Evolutionary conservation across 345 rosid genomes (phyloP), one percentile per base, ranked within the genome.

Genomic region (Bretschneidera sinensis): DNA sequence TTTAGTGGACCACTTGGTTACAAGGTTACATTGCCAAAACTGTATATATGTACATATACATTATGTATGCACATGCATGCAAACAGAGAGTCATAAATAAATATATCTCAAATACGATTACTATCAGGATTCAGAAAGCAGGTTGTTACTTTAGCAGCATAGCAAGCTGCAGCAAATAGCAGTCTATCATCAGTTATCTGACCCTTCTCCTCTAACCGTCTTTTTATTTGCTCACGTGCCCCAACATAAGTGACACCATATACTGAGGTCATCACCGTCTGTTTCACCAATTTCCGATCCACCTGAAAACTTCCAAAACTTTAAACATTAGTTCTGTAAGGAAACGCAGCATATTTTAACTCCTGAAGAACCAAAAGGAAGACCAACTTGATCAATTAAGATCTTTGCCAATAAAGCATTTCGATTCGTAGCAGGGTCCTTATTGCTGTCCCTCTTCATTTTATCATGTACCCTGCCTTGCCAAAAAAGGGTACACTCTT

Each of bases 201-300:
- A 60, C 95, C 97, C 71, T 86, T 86, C 81, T 90, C 97, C 84
- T 85, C 84, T 70, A 94, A 81, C 76, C 97, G 84, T 79, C 81
- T 79, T 79, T 86, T 88, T 76, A 90, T 94, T 69, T 94, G 99
- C 62, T 94, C 97, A 55, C 99, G 96, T 35, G 99, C 99, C 31
- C 99, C 99, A 49, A 86, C 83, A 79, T 76, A 94, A 51, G 99
- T 94, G 57, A 94, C 99, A 66, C 97, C 99, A 86, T 94, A 94
- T 43, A 94, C 99, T 66, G 99, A 94, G 59, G 99, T 94, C 99
- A 94, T 94, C 70, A 94, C 99, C 0, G 99, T 94, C 70, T 94
- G 99, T 66, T 90, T 90, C 50, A 94, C 97, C 70, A 94, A 70
- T 77, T 90, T 94, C 57, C 97, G 71, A 74, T 94, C 97, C 39